Evolutionary conservation across 1,284 basidiomycete genomes (phyloP), one percentile per base, ranked within the genome.

Genomic region (Malassezia furfur): DNA sequence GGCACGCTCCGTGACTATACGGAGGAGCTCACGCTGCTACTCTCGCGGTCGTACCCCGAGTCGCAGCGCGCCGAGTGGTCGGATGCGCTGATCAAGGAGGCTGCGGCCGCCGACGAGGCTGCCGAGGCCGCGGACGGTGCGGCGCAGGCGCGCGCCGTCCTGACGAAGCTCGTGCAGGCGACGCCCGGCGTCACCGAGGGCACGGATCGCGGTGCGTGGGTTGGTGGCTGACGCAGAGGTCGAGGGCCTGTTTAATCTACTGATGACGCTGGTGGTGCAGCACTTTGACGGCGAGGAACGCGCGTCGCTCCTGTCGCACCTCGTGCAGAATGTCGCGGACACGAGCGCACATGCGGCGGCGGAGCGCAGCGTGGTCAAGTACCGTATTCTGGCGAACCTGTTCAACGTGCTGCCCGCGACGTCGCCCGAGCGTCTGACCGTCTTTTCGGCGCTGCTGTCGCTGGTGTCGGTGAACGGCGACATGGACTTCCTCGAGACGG

Each of bases 231-330:
- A 58, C 67, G 19, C 22, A 43, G 40, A 74, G 46, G 52, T 74
- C 22, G 72, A 74, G 48, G 72, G 72, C 14, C 58, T 66, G 21
- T 72, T 64, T 60, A 74, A 74, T 55, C 57, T 74, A 12, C 52
- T 72, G 45, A 52, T 58, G 31, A 50, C 65, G 22, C 62, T 74
- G 35, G 60, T 74, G 45, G 25, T 63, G 46, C 43, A 49, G 32
- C 55, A 50, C 25, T 46, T 52, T 32, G 52, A 58, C 5, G 50
- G 60, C 17, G 52, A 32, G 7, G 22, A 46, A 3, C 54, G 54
- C 12, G 41, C 48, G 25, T n/a, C 54, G 31, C 59, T 68, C 2
- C 36, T 68, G 25, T 41, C 47, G n/a, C 51, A 60, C 35, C 43
- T 73, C n/a, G 55, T 46, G 31, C 22, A 44, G 17, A 41, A 28